These are phyloP conservation scores for Magnusiomyces starmeri DNA, from an alignment of 1,139 yeast species.

Conservation along the genomic window DNA sequence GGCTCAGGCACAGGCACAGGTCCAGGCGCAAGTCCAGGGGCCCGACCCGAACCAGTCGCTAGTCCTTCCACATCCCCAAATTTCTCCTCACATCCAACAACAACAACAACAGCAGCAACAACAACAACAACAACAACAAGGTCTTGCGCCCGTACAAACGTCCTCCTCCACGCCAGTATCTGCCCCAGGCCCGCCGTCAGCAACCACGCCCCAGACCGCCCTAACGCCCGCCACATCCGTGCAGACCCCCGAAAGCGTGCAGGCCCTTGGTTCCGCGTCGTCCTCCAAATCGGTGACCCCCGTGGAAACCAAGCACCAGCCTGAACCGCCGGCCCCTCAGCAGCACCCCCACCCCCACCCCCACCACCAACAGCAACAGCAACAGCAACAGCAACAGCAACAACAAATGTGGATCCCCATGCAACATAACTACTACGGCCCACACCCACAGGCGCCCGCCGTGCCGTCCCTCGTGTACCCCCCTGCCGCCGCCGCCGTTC, in stretches of 20 bases:
- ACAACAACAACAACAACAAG: conserved; percentile 6
- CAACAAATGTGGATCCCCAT: conserved; percentile 11
- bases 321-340: too few relatives aligned
- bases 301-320: neutral
- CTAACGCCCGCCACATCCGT: too few relatives aligned
- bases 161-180: neutral
- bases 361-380: too few relatives aligned
- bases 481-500: neutral
- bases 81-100: conserved; percentile 4
- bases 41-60: neutral
- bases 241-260: neutral
- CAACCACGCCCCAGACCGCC: too few relatives aligned
- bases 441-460: neutral
- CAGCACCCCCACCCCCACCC: too few relatives aligned
- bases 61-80: neutral
- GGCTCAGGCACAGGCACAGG: conserved; percentile 14
- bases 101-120: conserved; percentile 7
- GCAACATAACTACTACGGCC: conserved; percentile 2
- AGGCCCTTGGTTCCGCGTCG: neutral
- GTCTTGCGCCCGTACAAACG: conserved; percentile 8
- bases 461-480: conserved; percentile 1
- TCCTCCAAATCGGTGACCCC: neutral
- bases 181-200: too few relatives aligned
- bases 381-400: conserved; percentile 8
- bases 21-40: too few relatives aligned